phyloP scores from a whole-genome alignment of 768 basidiomycete species.

The Rhodotorula kratochvilovae region DNA sequence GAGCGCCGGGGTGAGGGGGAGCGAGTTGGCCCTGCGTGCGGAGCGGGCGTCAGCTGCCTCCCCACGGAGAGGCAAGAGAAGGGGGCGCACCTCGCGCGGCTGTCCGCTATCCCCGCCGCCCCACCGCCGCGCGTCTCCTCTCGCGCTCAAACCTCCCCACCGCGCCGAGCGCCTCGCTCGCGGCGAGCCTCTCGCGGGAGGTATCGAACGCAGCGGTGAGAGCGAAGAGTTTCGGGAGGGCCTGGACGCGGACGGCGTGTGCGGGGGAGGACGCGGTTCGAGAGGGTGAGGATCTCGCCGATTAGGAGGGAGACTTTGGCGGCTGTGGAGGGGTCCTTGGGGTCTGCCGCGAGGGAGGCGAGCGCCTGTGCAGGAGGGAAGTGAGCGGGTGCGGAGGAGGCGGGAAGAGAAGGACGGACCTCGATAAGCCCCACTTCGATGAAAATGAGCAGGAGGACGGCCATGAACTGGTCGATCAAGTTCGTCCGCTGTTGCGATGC shows the following conservation, averaged over 20 bases:
- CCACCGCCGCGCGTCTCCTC: background rate
- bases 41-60: no score
- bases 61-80: no score
- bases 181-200: constrained; percentile 72
- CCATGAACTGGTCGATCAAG: constrained; percentile 87
- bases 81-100: constrained; percentile 47
- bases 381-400: background rate
- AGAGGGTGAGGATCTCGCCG: constrained; percentile 82
- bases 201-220: constrained; percentile 72
- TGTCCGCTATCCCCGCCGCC: constrained; percentile 47
- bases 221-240: constrained; percentile 76
- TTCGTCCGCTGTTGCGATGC: constrained; percentile 53
- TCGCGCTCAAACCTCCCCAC: constrained; percentile 87
- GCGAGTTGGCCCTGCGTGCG: constrained; percentile 47
- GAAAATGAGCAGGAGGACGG: constrained; percentile 74
- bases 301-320: constrained; percentile 84
- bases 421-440: constrained; percentile 82
- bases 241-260: constrained; percentile 67
- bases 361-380: constrained; percentile 59
- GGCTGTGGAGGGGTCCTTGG: constrained; percentile 44
- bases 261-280: constrained; percentile 78
- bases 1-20: constrained; percentile 70
- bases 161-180: constrained; percentile 74
- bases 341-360: constrained; percentile 76
- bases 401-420: constrained; percentile 52